phyloP scores from a whole-genome alignment of 1,284 basidiomycete species.

The Trichosporon sp. region DNA sequence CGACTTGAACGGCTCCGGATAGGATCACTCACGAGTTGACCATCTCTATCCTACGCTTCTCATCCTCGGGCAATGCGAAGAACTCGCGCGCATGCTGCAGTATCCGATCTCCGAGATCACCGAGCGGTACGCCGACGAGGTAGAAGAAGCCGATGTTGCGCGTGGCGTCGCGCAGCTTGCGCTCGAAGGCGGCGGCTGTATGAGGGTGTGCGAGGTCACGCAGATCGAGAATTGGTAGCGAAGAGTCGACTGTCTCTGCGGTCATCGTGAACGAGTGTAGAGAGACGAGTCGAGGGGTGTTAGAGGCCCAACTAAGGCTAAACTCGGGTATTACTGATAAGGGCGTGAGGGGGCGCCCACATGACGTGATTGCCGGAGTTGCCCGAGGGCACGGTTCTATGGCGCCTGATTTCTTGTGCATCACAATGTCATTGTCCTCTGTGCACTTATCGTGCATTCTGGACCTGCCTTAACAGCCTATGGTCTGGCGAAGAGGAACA shows the following conservation, averaged over 20 bases:
- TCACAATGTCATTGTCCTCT: too few species aligned
- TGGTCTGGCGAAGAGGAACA: too few species aligned
- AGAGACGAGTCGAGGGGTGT: neutral
- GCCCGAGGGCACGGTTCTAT: neutral
- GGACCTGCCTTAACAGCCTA: too few species aligned
- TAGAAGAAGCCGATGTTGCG: constrained; percentile 36
- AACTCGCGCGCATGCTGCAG: constrained; percentile 25
- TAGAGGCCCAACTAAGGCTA: too few species aligned
- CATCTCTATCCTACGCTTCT: constrained; percentile 31
- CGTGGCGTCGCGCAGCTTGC: constrained; percentile 12
- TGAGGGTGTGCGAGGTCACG: constrained; percentile 11
- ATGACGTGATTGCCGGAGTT: constrained; percentile 3
- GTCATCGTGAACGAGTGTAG: neutral
- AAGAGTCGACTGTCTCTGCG: neutral
- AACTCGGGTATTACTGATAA: neutral
- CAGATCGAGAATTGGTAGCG: constrained; percentile 19
- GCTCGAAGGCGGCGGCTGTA: constrained; percentile 7
- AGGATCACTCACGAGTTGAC: constrained; percentile 17
- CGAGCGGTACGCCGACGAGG: constrained; percentile 31
- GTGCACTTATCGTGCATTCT: too few species aligned
- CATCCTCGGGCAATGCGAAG: constrained; percentile 30
- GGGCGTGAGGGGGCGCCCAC: neutral
- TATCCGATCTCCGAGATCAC: constrained; percentile 24
- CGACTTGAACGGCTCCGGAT: neutral
- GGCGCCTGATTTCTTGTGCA: neutral